A percentile compares a stretch with the other conserved stretches of the same genome.
phyloP scores from a whole-genome alignment of 305 asterid genomes.

The Lippia alba region DNA sequence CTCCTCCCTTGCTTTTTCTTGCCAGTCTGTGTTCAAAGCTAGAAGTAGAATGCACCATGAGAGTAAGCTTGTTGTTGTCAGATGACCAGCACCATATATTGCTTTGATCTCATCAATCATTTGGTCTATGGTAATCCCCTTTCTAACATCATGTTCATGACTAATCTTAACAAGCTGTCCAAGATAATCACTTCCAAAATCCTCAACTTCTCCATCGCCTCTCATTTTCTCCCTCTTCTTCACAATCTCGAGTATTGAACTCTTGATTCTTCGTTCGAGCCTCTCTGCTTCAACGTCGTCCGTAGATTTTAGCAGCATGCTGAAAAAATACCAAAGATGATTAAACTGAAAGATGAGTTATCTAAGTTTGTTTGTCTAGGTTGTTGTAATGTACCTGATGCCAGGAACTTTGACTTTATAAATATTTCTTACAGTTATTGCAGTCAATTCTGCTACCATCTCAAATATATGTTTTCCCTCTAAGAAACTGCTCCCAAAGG shows the following conservation, averaged over 20 bases:
- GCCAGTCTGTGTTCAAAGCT: slow-evolving; percentile 47
- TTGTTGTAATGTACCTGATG: slow-evolving; percentile 40
- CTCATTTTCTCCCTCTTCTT: slow-evolving; percentile 16
- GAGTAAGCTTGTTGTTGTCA: slow-evolving; percentile 35
- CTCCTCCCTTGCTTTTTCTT: slow-evolving; percentile 46
- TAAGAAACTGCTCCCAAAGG: slow-evolving; percentile 74
- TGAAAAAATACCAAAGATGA: neutral
- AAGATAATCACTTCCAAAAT: slow-evolving; percentile 22
- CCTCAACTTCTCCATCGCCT: slow-evolving; percentile 5
- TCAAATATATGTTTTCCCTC: slow-evolving; percentile 78
- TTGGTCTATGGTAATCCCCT: slow-evolving; percentile 31
- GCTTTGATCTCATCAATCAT: slow-evolving; percentile 34
- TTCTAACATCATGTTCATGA: slow-evolving; percentile 19
- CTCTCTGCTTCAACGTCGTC: neutral
- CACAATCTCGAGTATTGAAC: slow-evolving; percentile 11
- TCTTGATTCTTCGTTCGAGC: slow-evolving; percentile 16
- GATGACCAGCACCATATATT: slow-evolving; percentile 39
- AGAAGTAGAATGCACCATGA: slow-evolving; percentile 39
- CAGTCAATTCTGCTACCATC: slow-evolving; percentile 56
- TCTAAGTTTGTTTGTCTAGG: neutral
- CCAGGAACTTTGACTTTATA: slow-evolving; percentile 51
- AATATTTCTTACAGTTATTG: slow-evolving; percentile 46
- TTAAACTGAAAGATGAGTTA: no score
- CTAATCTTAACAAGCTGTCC: slow-evolving; percentile 35
- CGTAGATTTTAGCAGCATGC: neutral